A percentile compares a stretch with the other conserved stretches of the same genome.
Conservation (phyloP, 306 rosid genomes). For the Dryas alaskensis region DNA sequence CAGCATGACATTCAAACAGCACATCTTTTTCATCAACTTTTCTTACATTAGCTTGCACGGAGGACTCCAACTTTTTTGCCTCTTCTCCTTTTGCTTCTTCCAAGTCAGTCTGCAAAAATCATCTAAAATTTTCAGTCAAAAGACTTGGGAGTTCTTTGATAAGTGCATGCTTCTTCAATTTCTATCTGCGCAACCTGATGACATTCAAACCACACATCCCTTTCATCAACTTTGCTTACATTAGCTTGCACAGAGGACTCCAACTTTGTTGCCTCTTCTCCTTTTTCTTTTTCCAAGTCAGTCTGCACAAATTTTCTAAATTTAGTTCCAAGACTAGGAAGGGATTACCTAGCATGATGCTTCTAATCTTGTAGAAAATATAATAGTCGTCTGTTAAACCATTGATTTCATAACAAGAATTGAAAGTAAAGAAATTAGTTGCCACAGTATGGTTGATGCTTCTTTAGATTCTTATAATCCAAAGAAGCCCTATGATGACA, state of each 20-base stretch:
- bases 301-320: slow-evolving; percentile 21
- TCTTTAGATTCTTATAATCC: slow-evolving; percentile 45
- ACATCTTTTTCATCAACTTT: slow-evolving; percentile 34
- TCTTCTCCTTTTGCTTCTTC: slow-evolving; percentile 30
- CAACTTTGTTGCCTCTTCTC: slow-evolving; percentile 19
- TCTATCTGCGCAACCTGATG: slow-evolving; percentile 39
- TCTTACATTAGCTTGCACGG: slow-evolving; percentile 7
- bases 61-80: slow-evolving; percentile 3
- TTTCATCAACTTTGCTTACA: slow-evolving; percentile 25
- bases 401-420: neutral
- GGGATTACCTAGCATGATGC: slow-evolving; percentile 2
- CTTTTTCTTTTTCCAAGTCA: slow-evolving; percentile 19
- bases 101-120: slow-evolving; percentile 28
- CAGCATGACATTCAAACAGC: slow-evolving; percentile 40
- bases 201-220: slow-evolving; percentile 38
- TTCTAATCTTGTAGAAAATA: slow-evolving; percentile 17
- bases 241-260: slow-evolving; percentile 14
- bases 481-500: slow-evolving; percentile 42
- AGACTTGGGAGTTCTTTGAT: slow-evolving; percentile 40
- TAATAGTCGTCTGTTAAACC: neutral
- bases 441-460: slow-evolving; percentile 21
- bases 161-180: slow-evolving; percentile 40
- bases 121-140: neutral
- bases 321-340: neutral
- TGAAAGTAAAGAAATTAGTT: neutral